Evolutionary conservation across 2,329 filamentous ascomycete species (phyloP).

Genomic region (Alternaria arborescens): DNA sequence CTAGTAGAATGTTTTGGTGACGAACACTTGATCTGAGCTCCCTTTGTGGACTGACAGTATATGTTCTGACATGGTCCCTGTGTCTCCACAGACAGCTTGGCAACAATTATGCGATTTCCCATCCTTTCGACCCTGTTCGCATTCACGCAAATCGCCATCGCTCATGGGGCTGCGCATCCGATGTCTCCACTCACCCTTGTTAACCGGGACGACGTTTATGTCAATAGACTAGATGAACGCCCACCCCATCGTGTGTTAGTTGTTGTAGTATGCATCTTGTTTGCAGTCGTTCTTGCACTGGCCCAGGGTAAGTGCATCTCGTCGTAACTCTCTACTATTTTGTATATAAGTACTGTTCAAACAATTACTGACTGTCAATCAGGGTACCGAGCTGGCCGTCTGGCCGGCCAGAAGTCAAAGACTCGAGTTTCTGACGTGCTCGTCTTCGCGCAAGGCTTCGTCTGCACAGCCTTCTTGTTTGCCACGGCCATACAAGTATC

Average conservation of each 20-base stretch:
- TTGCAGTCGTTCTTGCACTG: constrained; percentile 26
- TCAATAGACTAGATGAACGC: constrained; percentile 12
- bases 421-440: constrained; percentile 26
- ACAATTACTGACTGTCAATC: background rate
- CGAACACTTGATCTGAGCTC: constrained; percentile 5
- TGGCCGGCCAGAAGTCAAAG: constrained; percentile 19
- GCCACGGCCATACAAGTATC: constrained; percentile 35
- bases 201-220: background rate
- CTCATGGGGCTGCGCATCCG: background rate
- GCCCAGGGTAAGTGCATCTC: constrained; percentile 25
- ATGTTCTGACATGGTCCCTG: background rate
- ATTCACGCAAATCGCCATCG: background rate
- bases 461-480: constrained; percentile 36
- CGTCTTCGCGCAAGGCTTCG: constrained; percentile 29
- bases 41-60: background rate
- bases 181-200: background rate
- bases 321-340: background rate
- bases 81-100: background rate
- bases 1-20: background rate
- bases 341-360: background rate
- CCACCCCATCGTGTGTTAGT: constrained; percentile 17
- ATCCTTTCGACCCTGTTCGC: background rate
- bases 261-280: constrained; percentile 24
- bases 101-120: background rate
- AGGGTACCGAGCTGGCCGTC: constrained; percentile 34